phyloP scores from a whole-genome alignment of 257 asterid genomes.

The Lycium barbarum region DNA sequence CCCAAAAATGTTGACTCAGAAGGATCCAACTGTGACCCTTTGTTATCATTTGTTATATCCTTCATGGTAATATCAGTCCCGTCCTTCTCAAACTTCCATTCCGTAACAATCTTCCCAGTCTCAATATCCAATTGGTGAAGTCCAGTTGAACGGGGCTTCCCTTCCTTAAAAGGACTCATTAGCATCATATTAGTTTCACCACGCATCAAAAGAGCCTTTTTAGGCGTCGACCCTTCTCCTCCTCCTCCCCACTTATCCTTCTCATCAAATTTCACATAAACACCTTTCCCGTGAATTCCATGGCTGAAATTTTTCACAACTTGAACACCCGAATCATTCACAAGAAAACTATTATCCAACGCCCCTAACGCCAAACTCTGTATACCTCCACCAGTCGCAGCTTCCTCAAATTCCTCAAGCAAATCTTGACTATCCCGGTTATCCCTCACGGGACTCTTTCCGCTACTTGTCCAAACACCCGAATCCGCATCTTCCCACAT shows the following conservation, averaged over 20 bases:
- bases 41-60: constrained; percentile 82
- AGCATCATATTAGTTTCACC: constrained; percentile 98
- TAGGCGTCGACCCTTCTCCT: constrained; percentile 60
- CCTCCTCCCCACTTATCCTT: constrained; percentile 39
- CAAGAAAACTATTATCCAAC: constrained; percentile 91
- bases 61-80: constrained; percentile 85
- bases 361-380: constrained; percentile 98
- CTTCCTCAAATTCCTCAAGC: constrained; percentile 93
- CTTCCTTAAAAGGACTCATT: constrained; percentile 86
- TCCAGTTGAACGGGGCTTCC: constrained; percentile 71
- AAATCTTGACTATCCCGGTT: constrained; percentile 78
- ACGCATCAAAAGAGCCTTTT: constrained; percentile 88
- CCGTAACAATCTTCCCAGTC: constrained; percentile 91
- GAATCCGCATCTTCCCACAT: constrained; percentile 96
- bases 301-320: constrained; percentile 97
- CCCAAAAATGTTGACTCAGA: constrained; percentile 97
- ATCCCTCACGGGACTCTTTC: constrained; percentile 61
- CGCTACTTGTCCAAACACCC: constrained; percentile 76
- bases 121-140: constrained; percentile 95
- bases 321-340: constrained; percentile 89
- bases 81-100: constrained; percentile 95
- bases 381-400: constrained; percentile 80
- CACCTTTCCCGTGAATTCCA: constrained; percentile 98
- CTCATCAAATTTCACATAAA: constrained; percentile 74
- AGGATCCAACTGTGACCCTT: constrained; percentile 97